phyloP scores from a whole-genome alignment of 257 asterid genomes.

The Rubia yunnanensis region DNA sequence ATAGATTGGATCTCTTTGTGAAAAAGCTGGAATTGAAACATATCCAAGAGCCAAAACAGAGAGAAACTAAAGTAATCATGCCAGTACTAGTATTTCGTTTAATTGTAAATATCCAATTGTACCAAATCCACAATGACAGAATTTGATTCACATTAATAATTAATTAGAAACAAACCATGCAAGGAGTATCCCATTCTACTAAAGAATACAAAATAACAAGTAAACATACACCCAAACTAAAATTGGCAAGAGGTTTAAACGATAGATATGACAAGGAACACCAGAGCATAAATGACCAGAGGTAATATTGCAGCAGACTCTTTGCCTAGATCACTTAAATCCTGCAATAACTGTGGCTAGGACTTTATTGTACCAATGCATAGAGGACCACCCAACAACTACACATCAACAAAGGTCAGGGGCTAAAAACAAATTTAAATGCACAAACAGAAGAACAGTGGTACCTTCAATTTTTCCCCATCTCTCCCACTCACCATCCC shows the following conservation, averaged over 20 bases:
- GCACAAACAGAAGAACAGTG: neutral
- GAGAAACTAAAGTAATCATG: neutral
- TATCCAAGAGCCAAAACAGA: neutral
- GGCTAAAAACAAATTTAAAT: neutral
- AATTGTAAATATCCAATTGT: neutral
- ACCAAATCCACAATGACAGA: neutral
- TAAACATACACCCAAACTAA: neutral
- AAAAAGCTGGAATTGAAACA: neutral
- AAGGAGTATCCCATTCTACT: too few species aligned
- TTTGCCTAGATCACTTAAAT: neutral
- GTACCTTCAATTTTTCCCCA: constrained; percentile 61
- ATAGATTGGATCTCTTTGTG: neutral
- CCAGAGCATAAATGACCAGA: neutral
- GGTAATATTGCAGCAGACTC: neutral
- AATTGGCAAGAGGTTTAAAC: neutral
- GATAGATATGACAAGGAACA: neutral
- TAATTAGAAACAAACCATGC: too few species aligned
- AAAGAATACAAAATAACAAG: neutral
- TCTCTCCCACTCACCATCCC: constrained; percentile 56
- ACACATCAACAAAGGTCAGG: neutral
- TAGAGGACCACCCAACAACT: constrained; percentile 3
- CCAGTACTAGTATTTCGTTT: neutral
- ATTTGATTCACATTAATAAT: too few species aligned
- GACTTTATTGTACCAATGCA: neutral
- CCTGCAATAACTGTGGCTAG: neutral